Evolutionary conservation across 2,329 filamentous ascomycete species (phyloP).

Genomic region (Cyphellophora europaea): DNA sequence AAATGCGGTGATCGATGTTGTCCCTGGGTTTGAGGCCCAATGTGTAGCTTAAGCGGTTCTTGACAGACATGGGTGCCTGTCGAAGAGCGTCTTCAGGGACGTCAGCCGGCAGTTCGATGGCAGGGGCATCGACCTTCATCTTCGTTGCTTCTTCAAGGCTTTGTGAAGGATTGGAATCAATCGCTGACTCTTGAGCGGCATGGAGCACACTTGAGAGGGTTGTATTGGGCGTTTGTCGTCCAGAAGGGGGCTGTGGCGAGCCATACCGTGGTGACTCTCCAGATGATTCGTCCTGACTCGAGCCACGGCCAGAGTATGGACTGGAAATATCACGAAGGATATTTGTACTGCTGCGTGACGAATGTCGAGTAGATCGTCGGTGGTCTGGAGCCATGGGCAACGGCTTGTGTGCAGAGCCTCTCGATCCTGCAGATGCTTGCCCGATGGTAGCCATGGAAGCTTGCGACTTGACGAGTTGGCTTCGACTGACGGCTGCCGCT

Average conservation of each 20-base stretch:
- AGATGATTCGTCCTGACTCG: background rate
- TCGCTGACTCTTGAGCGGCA: background rate
- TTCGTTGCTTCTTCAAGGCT: background rate
- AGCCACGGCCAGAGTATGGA: background rate
- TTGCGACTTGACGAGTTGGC: conserved; percentile 1
- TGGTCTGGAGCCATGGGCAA: background rate
- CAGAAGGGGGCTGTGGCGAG: background rate
- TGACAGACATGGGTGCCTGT: conserved; percentile 16
- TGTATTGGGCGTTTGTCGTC: background rate
- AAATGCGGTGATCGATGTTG: conserved; percentile 12
- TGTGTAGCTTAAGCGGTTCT: conserved; percentile 16
- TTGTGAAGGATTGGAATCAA: background rate
- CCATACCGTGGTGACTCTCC: too few relatives aligned
- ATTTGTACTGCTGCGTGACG: background rate
- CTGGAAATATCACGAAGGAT: background rate
- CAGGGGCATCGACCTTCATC: conserved; percentile 1
- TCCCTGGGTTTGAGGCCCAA: conserved; percentile 11
- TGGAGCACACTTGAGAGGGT: background rate
- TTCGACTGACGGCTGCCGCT: conserved; percentile 70
- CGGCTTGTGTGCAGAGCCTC: background rate
- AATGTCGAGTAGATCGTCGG: background rate
- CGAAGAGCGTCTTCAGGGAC: conserved; percentile 15
- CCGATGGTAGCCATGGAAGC: background rate
- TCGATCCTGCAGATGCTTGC: background rate
- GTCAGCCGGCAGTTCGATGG: conserved; percentile 18